A percentile compares a stretch with the other conserved stretches of the same genome.
These are phyloP conservation scores for Metroxylon sagu DNA, from an alignment of 176 grass and related monocot genomes.

Conservation along the genomic window DNA sequence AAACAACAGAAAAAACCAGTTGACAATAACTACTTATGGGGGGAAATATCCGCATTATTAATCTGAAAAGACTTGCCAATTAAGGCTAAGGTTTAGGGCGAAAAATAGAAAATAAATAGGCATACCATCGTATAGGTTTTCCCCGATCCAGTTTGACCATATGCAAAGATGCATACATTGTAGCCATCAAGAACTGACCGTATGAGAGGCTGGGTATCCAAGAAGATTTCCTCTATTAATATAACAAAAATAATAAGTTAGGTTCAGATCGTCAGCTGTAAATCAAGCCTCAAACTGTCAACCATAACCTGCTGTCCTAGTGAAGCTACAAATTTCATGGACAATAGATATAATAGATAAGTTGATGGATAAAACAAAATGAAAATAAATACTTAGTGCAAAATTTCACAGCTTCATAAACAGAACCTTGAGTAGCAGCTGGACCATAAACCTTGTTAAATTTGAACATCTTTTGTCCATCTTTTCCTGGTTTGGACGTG, in stretches of 20 bases:
- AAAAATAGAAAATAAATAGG: constrained; percentile 2
- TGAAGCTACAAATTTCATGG: background rate
- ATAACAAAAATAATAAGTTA: constrained; percentile 6
- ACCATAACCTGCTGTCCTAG: background rate
- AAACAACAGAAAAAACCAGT: too few relatives aligned
- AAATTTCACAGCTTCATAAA: background rate
- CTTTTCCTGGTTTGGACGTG: constrained; percentile 67
- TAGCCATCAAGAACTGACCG: constrained; percentile 90
- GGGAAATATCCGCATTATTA: too few relatives aligned
- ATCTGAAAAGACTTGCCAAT: background rate
- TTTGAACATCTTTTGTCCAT: constrained; percentile 60
- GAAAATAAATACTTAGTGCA: background rate
- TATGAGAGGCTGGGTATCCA: constrained; percentile 75
- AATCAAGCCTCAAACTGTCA: too few relatives aligned
- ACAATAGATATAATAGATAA: background rate
- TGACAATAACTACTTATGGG: too few relatives aligned
- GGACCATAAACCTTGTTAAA: constrained; percentile 93
- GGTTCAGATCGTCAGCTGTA: background rate
- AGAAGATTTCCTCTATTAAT: constrained; percentile 61
- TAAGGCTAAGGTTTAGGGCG: background rate
- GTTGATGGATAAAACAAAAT: too few relatives aligned
- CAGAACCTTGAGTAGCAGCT: constrained; percentile 61
- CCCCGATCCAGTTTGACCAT: constrained; percentile 96
- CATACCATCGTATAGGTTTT: constrained; percentile 98
- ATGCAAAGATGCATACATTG: constrained; percentile 96